Conservation (phyloP, 164 flowering plant genomes). For the Kingdonia uniflora region DNA sequence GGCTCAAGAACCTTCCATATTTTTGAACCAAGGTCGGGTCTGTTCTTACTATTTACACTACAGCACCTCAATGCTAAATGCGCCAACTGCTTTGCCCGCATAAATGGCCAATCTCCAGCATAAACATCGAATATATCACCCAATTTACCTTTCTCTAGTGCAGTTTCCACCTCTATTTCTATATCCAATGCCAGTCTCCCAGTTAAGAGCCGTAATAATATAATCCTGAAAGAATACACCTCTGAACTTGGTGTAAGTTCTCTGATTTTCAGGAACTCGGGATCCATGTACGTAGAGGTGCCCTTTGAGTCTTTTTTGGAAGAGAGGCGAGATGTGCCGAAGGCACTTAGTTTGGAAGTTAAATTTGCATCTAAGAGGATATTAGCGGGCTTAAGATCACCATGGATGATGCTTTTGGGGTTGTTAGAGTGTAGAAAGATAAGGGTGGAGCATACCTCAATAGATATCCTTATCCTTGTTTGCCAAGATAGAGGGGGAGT, state of each 20-base stretch:
- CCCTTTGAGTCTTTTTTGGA: conserved; percentile 33
- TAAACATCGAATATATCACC: conserved; percentile 43
- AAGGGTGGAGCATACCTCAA: conserved; percentile 51
- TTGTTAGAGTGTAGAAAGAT: conserved; percentile 49
- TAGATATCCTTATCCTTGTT: conserved; percentile 39
- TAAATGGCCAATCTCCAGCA: conserved; percentile 86
- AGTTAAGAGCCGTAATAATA: conserved; percentile 55
- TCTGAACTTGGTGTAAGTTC: conserved; percentile 62
- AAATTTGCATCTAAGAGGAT: conserved; percentile 49
- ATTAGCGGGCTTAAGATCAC: conserved; percentile 51
- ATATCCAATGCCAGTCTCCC: conserved; percentile 57
- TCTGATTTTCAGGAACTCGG: conserved; percentile 52
- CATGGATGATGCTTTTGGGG: conserved; percentile 34
- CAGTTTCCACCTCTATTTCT: conserved; percentile 45
- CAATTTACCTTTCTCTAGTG: conserved; percentile 44
- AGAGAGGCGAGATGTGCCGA: conserved; percentile 34
- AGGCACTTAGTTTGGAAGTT: conserved; percentile 41
- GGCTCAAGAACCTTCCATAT: conserved; percentile 68
- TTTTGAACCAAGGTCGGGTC: conserved; percentile 62
- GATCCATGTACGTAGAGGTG: conserved; percentile 60
- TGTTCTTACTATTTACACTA: conserved; percentile 26
- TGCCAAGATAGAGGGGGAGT: conserved; percentile 49
- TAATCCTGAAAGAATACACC: conserved; percentile 72
- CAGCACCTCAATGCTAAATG: conserved; percentile 57
- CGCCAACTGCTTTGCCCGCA: conserved; percentile 66